Percentiles rank a stretch among this genome's conserved stretches.
Conservation (phyloP, 2,329 filamentous ascomycete species). For the Microcera coccophila region DNA sequence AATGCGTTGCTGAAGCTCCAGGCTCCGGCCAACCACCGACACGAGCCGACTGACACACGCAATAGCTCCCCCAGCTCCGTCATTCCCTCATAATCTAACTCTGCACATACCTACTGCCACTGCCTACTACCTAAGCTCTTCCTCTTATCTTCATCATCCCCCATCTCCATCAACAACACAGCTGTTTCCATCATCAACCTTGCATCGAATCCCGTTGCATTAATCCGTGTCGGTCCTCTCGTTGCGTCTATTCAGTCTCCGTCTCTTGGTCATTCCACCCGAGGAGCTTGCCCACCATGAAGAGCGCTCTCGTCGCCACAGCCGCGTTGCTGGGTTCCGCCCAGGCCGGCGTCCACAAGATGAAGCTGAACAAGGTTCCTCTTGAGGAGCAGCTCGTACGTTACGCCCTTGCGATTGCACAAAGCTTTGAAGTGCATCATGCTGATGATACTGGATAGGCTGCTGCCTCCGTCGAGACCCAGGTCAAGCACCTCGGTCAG, state of each 20-base stretch:
- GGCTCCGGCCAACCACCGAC: slow-evolving; percentile 14
- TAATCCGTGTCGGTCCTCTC: neutral
- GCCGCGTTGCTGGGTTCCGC: slow-evolving; percentile 77
- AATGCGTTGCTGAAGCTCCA: too few relatives aligned
- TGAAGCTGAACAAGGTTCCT: slow-evolving; percentile 96
- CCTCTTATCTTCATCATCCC: slow-evolving; percentile 23
- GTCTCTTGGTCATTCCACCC: slow-evolving; percentile 5
- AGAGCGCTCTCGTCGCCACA: slow-evolving; percentile 75
- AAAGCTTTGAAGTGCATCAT: slow-evolving; percentile 1
- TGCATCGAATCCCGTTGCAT: slow-evolving; percentile 11
- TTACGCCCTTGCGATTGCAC: slow-evolving; percentile 17
- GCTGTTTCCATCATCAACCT: slow-evolving; percentile 13
- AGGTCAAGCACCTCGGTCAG: slow-evolving; percentile 80
- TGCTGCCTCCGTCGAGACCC: slow-evolving; percentile 72
- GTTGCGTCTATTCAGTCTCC: slow-evolving; percentile 4
- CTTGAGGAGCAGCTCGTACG: slow-evolving; percentile 87
- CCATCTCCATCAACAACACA: slow-evolving; percentile 10
- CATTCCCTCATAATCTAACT: too few relatives aligned
- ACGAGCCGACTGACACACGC: slow-evolving; percentile 21
- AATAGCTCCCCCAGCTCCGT: slow-evolving; percentile 26
- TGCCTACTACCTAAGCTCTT: slow-evolving; percentile 12
- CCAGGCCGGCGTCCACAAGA: slow-evolving; percentile 84
- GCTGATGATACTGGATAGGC: slow-evolving; percentile 49
- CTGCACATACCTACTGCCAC: too few relatives aligned
- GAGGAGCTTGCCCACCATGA: slow-evolving; percentile 61